Evolutionary conservation across 495 filamentous ascomycete species (phyloP).

Genomic region (Penicillium angulare): DNA sequence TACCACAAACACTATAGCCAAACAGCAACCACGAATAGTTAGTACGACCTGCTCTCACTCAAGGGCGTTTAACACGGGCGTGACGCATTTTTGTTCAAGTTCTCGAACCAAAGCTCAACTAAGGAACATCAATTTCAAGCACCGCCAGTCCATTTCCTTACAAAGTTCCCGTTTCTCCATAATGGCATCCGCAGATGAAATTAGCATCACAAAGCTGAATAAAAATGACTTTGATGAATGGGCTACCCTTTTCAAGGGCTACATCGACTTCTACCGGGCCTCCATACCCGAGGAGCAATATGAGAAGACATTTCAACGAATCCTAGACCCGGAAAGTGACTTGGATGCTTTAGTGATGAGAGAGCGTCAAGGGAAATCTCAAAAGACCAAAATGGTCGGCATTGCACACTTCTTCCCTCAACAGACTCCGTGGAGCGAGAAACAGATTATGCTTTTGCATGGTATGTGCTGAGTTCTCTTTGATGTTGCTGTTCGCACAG

Average conservation of each 20-base stretch:
- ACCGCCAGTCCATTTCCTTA: not conserved
- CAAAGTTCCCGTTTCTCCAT: not conserved
- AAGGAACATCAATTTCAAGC: not conserved
- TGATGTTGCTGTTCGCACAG: too few relatives aligned
- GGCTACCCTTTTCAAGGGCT: conserved; percentile 3
- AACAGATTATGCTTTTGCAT: conserved; percentile 6
- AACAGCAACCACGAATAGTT: too few relatives aligned
- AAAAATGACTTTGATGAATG: conserved; percentile 9
- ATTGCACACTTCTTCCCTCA: conserved; percentile 13
- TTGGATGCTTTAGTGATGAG: conserved; percentile 7
- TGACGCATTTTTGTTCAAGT: too few relatives aligned
- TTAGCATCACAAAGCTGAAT: conserved; percentile 7
- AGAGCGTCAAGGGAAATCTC: conserved; percentile 1
- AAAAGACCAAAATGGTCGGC: conserved; percentile 8
- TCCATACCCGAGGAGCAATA: conserved; percentile 10
- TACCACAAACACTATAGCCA: too few relatives aligned
- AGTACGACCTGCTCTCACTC: too few relatives aligned
- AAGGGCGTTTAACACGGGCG: too few relatives aligned
- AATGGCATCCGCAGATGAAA: conserved; percentile 4
- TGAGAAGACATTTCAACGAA: conserved; percentile 8
- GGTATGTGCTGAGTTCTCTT: too few relatives aligned
- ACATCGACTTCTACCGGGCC: conserved; percentile 10
- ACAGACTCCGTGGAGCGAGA: conserved; percentile 12
- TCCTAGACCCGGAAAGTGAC: conserved; percentile 2
- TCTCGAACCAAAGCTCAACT: too few relatives aligned